Base-by-base conservation (phyloP, 179 eudicot genomes). In the Actinidia chinensis region DNA sequence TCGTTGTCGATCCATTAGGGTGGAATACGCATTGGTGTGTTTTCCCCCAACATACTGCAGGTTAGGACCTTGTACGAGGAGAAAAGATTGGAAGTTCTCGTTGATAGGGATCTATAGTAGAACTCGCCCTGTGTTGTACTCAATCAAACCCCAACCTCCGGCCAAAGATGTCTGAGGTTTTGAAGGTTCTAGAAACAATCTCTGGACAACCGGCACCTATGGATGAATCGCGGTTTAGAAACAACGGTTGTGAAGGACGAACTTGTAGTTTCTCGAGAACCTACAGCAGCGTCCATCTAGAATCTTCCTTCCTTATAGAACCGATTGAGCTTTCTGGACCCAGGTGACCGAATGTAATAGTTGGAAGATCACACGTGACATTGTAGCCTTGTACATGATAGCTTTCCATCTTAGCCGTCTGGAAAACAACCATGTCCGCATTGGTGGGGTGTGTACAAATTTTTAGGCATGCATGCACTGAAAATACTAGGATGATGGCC, bases 291-390 rank as follows among this genome's bases (percentile, higher is more conserved):
- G 79, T 71, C 14, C 85, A 81, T 7, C 91, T 83, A 13, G 94
- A 90, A 58, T 88, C 88, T 58, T 95, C 98, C 14, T 91, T 95
- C 81, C 83, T 82, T 5, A 73, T 95, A 17, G 98, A 95, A 83
- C 85, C 94, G 12, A 91, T 95, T 42, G 97, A 95, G 85, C 88
- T 95, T 60, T 95, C 98, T 14, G 98, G 98, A 33, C 98, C 98
- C 15, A 81, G 98, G 73, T 93, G 82, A 86, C 72, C 71, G 28
- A 54, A 59, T n/a, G n/a, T n/a, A n/a, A n/a, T n/a, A n/a, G n/a
- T n/a, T n/a, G n/a, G n/a, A n/a, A n/a, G n/a, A n/a, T n/a, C n/a
- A n/a, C n/a, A n/a, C n/a, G n/a, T n/a, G n/a, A n/a, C n/a, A n/a
- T n/a, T n/a, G n/a, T n/a, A n/a, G n/a, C n/a, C 44, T 36, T 36